phyloP scores from a whole-genome alignment of 2,329 filamentous ascomycete genomes.

The Pseudocercospora eumusae region DNA sequence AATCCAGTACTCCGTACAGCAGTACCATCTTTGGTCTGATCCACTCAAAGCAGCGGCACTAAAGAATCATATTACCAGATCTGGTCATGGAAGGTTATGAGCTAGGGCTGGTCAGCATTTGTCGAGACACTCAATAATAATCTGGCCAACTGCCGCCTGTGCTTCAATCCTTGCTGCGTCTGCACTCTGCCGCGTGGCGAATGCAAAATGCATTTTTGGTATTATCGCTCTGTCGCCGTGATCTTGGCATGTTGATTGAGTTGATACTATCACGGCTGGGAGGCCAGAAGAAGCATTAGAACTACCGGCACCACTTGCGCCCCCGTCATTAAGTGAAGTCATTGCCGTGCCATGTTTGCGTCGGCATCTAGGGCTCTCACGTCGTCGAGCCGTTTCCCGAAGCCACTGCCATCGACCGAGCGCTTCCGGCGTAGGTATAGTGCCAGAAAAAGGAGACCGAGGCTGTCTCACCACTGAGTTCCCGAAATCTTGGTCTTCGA shows the following conservation, averaged over 20 bases:
- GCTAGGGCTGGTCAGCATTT: slow-evolving; percentile 7
- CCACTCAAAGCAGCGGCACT: slow-evolving; percentile 11
- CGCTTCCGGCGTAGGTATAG: neutral
- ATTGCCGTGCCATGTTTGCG: neutral
- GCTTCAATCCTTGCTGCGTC: neutral
- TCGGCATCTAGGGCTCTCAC: neutral
- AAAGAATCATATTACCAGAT: slow-evolving; percentile 14
- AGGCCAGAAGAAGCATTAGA: neutral
- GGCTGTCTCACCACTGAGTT: neutral
- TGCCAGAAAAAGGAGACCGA: neutral
- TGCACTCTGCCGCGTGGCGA: slow-evolving; percentile 1
- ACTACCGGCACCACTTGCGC: neutral
- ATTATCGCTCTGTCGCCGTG: neutral
- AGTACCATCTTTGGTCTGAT: slow-evolving; percentile 14
- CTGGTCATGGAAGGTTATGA: slow-evolving; percentile 2
- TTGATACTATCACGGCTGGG: neutral
- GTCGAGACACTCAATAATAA: slow-evolving; percentile 4
- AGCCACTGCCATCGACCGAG: neutral
- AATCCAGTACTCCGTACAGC: too few species aligned
- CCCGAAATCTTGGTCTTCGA: neutral
- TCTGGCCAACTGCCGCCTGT: neutral
- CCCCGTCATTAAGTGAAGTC: neutral
- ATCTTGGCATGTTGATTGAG: slow-evolving; percentile 3
- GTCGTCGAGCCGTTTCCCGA: neutral
- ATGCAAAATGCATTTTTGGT: neutral